phyloP scores from a whole-genome alignment of 306 rosid genomes.

The Prunus mongolica region DNA sequence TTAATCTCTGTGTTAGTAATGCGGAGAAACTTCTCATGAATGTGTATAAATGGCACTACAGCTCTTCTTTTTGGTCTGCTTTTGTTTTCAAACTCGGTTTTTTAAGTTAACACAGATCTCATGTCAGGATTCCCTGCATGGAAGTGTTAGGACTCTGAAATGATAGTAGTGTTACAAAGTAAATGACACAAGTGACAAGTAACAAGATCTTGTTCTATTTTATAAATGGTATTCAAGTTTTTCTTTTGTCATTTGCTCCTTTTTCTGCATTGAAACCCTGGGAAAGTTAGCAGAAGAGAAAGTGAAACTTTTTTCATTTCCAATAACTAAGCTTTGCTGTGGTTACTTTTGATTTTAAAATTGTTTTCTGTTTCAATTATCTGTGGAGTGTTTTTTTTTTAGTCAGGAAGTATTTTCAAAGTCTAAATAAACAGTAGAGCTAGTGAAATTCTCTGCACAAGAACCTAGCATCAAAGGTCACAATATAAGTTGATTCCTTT shows the following conservation, averaged over 20 bases:
- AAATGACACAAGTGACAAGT: background rate
- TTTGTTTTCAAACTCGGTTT: background rate
- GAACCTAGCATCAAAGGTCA: conserved; percentile 2
- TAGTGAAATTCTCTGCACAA: background rate
- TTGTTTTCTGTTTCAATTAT: background rate
- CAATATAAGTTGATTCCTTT: conserved; percentile 2
- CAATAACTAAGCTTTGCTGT: background rate
- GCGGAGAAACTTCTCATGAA: background rate
- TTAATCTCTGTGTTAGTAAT: background rate
- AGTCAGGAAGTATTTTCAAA: background rate
- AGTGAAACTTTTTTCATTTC: background rate
- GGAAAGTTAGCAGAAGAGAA: background rate
- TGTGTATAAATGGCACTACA: background rate
- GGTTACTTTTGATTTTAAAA: background rate
- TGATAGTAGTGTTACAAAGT: background rate
- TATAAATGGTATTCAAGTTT: background rate
- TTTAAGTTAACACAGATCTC: background rate
- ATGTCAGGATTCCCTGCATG: background rate
- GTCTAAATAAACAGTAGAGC: background rate
- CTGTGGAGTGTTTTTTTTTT: no score
- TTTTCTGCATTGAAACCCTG: background rate
- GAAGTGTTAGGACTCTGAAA: background rate
- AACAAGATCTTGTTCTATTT: background rate
- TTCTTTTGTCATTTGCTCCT: background rate
- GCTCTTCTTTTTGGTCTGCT: background rate